Base-by-base conservation (phyloP, 371 early-diverging fungal species). In the Parasitella parasitica region DNA sequence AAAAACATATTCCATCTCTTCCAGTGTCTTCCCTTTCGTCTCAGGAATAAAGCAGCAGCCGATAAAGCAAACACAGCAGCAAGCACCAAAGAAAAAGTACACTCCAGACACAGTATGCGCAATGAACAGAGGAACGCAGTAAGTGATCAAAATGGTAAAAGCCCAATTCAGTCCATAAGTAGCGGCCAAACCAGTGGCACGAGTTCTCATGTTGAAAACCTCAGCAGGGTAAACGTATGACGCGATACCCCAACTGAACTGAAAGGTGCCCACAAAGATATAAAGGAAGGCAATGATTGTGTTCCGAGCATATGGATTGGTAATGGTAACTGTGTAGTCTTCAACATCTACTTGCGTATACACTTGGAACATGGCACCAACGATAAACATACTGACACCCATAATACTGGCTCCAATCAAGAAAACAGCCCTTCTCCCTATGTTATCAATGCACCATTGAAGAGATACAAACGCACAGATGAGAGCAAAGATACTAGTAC, bases 141-240 rank as follows among this genome's bases (percentile, higher is more conserved):
- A 81, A 4, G 77, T 73, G 24, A 81, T 72, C 36, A 81, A 28
- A 36, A 81, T 81, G 41, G 81, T 78, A 55, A 71, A 76, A 16
- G 65, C 73, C 88, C 88, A 90, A 72, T 88, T 88, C 61, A 87
- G 69, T 53, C 85, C 81, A 59, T 85, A 87, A 32, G 81, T 67
- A 4, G 78, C 37, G 1, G 75, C 71, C 8, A 78, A 52, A 13
- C 78, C 81, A 52, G 78, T 76, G 28, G 78, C 76, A 16, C 81
- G 72, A 2, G 61, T 61, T n/a, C 75, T 70, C 73, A 77, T 75
- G 38, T 72, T 75, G 56, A 81, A 88, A 66, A 90, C 74, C 65
- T 90, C 90, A 35, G 73, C 78, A 18, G 94, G 94, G 72, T 94
- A 94, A 0, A 71, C 76, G 49, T 76, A 80, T 11, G 72, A 67